Evolutionary conservation across 139 green algal species (phyloP), one percentile per base, ranked within the genome.

Genomic region (Axilococcus clingmanii): DNA sequence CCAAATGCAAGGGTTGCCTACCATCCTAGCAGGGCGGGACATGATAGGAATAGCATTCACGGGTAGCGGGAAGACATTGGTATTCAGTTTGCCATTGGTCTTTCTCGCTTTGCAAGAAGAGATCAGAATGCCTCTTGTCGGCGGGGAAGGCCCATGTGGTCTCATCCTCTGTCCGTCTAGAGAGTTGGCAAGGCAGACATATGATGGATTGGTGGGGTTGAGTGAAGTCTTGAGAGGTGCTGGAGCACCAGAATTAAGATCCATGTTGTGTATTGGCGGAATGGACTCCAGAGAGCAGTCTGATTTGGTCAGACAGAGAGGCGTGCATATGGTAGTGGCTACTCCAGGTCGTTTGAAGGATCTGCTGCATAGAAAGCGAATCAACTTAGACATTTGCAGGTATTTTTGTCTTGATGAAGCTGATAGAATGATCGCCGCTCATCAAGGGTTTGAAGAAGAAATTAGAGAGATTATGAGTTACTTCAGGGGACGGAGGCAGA

Each of bases 21-120:
- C 85, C 40, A 78, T 93, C 17, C 69, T 99, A 24, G 79, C 83
- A 12, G 93, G 93, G 2, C 59, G 93, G 0, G 93, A 99, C 81
- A 97, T 97, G 76, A 97, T 99, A 43, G 93, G 93, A 38, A 94
- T 99, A 52, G 88, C 88, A 0, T 97, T 90, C 77, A 99, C 93
- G 4, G 93, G 93, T 0, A 86, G 66, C 22, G 89, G 93, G 47
- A 99, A 99, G 68, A 97, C 92, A 19, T 71, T 97, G 7, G 85
- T 90, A 20, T 99, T 97, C 54, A 44, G 72, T 11, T 61, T 99
- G 44, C 92, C 92, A 15, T 77, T 95, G 75, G 59, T 98, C 36
- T 82, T 95, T 69, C 75, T 85, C 24, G 69, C 85, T 5, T 62
- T 92, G 24, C 83, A 95, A 59, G 80, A 65, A 38, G 61, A 80